Evolutionary conservation across 768 basidiomycete genomes (phyloP), one percentile per base, ranked within the genome.

Genomic region (Tubosaeta sp.): DNA sequence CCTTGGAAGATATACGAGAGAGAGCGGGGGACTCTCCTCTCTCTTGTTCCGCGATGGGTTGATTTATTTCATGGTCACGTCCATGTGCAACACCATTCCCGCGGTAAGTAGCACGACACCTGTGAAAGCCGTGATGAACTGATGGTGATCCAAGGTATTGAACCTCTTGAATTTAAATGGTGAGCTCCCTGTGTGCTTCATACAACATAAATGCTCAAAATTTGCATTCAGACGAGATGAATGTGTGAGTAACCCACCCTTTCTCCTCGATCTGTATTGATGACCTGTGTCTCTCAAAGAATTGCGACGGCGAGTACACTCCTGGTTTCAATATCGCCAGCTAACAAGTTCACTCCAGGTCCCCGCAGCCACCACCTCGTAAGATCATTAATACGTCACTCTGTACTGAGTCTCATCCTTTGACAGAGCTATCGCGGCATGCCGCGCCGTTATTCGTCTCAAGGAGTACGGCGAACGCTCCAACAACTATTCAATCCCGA

Each of bases 31-130:
- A 27, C 72, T 88, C n/a, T 86, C 84, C 76, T 75, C 77, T 57
- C 66, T 89, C 42, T 77, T 89, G 45, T 86, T 87, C 69, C 74
- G 78, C n/a, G 86, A 87, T 58, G 86, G 87, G 18, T 69, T 89
- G 40, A 78, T 85, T 6, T 87, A 82, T 61, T 87, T 87, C 59
- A 51, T 86, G 24, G 70, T 84, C 35, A 79, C 84, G 1, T 86
- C 84, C 54, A 72, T 78, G 14, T 82, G 76, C 46, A 87, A 87
- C 56, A 77, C 78, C 51, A 72, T 86, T 45, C 85, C 85, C 31
- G 86, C 87, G 19, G 83, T 84, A 63, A 57, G 81, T 50, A 30
- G 21, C 34, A 39, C 24, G 29, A 48, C 46, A 13, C 16, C 11
- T 46, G 29, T 21, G 48, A 51, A 38, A 22, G 44, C 18, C 8